A percentile compares a stretch with the other conserved stretches of the same genome.
These are phyloP conservation scores for Coemansia sp. DNA, from an alignment of 192 early-diverging fungal genomes.

Conservation along the genomic window DNA sequence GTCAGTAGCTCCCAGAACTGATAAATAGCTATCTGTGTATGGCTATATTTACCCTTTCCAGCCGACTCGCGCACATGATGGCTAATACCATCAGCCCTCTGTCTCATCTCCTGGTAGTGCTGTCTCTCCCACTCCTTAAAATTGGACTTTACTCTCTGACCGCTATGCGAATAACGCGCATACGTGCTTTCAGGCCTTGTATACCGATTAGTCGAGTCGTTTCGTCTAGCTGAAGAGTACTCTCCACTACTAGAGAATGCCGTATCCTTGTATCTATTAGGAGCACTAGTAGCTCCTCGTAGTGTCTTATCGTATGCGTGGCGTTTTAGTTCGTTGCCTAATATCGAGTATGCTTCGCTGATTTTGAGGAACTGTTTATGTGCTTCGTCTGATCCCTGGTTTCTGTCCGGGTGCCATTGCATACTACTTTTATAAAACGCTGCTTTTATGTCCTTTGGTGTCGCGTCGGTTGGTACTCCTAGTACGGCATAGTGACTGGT, in stretches of 20 bases:
- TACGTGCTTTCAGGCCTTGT: constrained; percentile 34
- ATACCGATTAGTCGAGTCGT: constrained; percentile 11
- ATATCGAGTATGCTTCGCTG: constrained; percentile 84
- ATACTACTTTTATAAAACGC: constrained; percentile 61
- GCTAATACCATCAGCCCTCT: constrained; percentile 32
- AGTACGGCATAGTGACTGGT: constrained; percentile 46
- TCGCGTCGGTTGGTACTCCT: constrained; percentile 32
- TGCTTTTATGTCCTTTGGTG: constrained; percentile 42
- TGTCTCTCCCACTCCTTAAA: constrained; percentile 58
- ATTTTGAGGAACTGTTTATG: constrained; percentile 75
- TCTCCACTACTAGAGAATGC: constrained; percentile 53
- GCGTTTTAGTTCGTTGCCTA: constrained; percentile 73
- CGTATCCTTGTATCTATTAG: constrained; percentile 27
- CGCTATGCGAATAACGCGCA: constrained; percentile 11
- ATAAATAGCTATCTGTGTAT: constrained; percentile 35
- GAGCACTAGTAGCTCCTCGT: constrained; percentile 8
- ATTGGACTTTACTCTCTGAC: constrained; percentile 27
- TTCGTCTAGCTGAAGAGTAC: constrained; percentile 37
- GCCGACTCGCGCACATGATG: constrained; percentile 21
- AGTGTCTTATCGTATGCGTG: constrained; percentile 77
- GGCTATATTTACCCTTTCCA: constrained; percentile 22
- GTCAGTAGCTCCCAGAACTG: constrained; percentile 42
- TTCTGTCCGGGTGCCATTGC: constrained; percentile 83
- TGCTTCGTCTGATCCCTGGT: constrained; percentile 69
- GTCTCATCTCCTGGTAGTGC: constrained; percentile 45